Conservation (phyloP, 768 basidiomycete species). For the Sporobolomyces roseus region DNA sequence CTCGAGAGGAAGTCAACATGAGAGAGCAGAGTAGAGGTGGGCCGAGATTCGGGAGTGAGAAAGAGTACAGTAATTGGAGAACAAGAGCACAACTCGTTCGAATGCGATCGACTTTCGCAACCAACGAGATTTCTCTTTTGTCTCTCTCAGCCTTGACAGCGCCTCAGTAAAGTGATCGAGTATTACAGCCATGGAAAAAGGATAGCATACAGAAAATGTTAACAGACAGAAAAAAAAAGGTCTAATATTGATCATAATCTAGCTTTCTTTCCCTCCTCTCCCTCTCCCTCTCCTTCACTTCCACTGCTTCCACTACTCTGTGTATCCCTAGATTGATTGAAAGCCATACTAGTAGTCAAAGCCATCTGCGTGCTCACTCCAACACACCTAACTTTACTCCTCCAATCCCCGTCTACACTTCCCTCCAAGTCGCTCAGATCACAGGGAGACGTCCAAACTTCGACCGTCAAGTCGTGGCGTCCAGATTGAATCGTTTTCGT, state of each 20-base stretch:
- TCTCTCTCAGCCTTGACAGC: no score
- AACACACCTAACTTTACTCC: slow-evolving; percentile 17
- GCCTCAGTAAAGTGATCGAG: no score
- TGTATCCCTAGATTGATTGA: slow-evolving; percentile 8
- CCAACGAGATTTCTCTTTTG: no score
- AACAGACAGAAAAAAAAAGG: no score
- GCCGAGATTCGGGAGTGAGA: no score
- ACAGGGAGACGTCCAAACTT: slow-evolving; percentile 26
- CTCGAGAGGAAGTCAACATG: no score
- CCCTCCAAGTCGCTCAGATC: slow-evolving; percentile 12
- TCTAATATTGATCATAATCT: neutral
- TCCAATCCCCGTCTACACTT: neutral
- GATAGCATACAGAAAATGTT: no score
- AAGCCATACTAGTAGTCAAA: slow-evolving; percentile 15
- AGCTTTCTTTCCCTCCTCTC: slow-evolving; percentile 3
- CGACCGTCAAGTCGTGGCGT: slow-evolving; percentile 34
- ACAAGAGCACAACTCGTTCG: no score
- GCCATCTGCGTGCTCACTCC: slow-evolving; percentile 40
- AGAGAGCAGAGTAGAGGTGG: no score
- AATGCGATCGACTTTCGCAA: no score
- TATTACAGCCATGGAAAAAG: no score
- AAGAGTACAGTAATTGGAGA: no score
- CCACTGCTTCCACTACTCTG: neutral
- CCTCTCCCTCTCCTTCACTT: neutral
- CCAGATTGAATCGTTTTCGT: slow-evolving; percentile 25